Base-by-base conservation (phyloP, 2,329 filamentous ascomycete species). In the Huntiella moniliformis region DNA sequence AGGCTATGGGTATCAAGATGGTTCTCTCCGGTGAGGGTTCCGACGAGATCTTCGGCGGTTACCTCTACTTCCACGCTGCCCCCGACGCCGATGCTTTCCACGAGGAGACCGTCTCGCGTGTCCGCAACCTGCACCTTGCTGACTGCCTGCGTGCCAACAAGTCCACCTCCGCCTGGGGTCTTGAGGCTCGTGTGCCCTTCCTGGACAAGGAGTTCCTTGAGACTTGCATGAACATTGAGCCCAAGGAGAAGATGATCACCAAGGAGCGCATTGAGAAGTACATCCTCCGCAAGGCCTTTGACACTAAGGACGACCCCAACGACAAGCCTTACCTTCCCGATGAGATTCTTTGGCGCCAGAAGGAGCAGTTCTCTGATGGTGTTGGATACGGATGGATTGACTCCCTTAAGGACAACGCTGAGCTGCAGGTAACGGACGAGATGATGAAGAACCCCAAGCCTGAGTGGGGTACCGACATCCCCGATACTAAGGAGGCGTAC, bases 371-470 rank as follows among this genome's bases (percentile, higher is more conserved):
- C 70, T 92, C 82, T 49, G 92, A 98, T 57, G 92, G 91, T 60
- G 91, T 98, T 48, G 91, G 91, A 48, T 98, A 98, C 67, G 87
- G 91, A 52, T 98, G 91, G 91, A 98, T 98, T 59, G 91, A 98
- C 58, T 82, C 79, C 5, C 76, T 98, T 56, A 96, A 95, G 73
- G 91, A 96, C 64, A 83, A 81, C 57, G 91, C 91, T 32, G 86
- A 92, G 65, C 62, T 78, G 53, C 76, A 91, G 48, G 81, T 98
- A 47, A 93, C 83, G 13, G 88, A 98, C 58, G 88, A 96, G 70
- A 87, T 92, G 78, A 85, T 96, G 82, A 86, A 87, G 72, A 88
- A 92, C 74, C 88, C 91, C 52, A 95, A 94, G 73, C 75, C 84
- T 10, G 85, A 95, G 63, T 98, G 92, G 92, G 88, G 86, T 43